These are phyloP conservation scores for Arxiozyma bovina DNA, from an alignment of 1,139 yeast genomes.

Conservation along the genomic window DNA sequence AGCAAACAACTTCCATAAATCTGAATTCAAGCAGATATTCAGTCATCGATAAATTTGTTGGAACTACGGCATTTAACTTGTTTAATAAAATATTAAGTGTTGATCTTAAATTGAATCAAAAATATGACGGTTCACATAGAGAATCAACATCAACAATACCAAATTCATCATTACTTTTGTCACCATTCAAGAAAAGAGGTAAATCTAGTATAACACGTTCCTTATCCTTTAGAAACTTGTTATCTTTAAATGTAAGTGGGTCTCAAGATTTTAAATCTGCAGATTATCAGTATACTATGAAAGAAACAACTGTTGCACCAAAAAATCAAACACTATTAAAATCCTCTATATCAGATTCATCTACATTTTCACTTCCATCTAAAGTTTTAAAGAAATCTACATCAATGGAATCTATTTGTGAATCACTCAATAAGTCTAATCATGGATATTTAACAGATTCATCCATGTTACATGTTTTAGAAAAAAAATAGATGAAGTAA, in stretches of 20 bases:
- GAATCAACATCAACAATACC: neutral
- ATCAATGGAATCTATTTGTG: neutral
- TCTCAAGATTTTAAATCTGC: neutral
- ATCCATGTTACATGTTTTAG: neutral
- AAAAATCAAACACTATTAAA: neutral
- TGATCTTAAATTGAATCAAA: neutral
- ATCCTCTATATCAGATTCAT: neutral
- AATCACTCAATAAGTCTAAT: neutral
- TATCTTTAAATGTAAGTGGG: neutral
- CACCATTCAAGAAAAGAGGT: neutral
- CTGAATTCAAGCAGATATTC: neutral
- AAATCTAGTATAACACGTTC: slow-evolving; percentile 4
- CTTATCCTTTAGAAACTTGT: neutral
- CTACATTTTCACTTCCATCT: neutral
- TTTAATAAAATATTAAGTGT: neutral
- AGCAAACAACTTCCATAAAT: neutral
- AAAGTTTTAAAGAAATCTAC: neutral
- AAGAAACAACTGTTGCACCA: neutral
- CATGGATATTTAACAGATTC: neutral
- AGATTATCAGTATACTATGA: neutral
- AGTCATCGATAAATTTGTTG: slow-evolving; percentile 4
- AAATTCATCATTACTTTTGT: neutral
- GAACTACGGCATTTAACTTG: slow-evolving; percentile 1
- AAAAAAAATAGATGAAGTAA: neutral
- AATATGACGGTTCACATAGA: neutral